phyloP scores from a whole-genome alignment of 2,329 filamentous ascomycete genomes.

The Xylogone sp. region DNA sequence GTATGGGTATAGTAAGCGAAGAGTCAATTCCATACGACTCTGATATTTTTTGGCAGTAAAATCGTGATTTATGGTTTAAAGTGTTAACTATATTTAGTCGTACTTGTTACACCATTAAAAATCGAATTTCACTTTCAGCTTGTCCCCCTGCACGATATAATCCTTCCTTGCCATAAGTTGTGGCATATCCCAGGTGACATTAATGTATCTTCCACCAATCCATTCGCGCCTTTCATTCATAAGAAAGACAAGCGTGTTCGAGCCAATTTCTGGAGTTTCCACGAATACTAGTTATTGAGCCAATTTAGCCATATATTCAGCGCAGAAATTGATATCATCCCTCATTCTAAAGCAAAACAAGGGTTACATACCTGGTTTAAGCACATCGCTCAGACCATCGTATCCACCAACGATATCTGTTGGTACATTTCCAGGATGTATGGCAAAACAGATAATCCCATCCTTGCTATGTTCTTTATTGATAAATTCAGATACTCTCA shows the following conservation, averaged over 20 bases:
- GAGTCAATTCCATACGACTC: too few relatives aligned
- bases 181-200: constrained; percentile 43
- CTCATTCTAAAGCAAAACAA: not conserved
- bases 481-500: constrained; percentile 45
- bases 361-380: constrained; percentile 9
- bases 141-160: constrained; percentile 34
- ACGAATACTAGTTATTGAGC: constrained; percentile 27
- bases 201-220: constrained; percentile 41
- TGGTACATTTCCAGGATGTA: constrained; percentile 33
- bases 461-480: constrained; percentile 38
- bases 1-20: too few relatives aligned
- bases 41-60: too few relatives aligned
- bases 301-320: constrained; percentile 8
- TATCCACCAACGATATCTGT: constrained; percentile 16
- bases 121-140: constrained; percentile 28
- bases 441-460: constrained; percentile 34
- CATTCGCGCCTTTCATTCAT: constrained; percentile 38
- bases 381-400: constrained; percentile 5
- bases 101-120: constrained; percentile 5
- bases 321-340: constrained; percentile 1
- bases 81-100: not conserved
- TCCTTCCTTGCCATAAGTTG: constrained; percentile 37
- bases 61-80: too few relatives aligned
- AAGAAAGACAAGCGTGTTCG: constrained; percentile 40
- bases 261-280: constrained; percentile 30